These are phyloP conservation scores for Tuber calosporum DNA, from an alignment of 495 filamentous ascomycete genomes.

Conservation along the genomic window DNA sequence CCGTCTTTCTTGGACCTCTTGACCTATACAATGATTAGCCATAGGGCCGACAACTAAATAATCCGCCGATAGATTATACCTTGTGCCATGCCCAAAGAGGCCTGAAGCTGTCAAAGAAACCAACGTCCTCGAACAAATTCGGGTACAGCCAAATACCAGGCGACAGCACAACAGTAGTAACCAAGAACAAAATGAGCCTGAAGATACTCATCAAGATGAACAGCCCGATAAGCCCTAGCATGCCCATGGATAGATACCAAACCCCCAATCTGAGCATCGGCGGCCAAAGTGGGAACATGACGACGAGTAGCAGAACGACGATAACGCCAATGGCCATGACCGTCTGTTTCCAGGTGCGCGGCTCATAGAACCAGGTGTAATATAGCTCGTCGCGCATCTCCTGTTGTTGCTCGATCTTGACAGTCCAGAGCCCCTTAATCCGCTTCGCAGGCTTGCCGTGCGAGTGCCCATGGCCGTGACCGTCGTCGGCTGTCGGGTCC, in stretches of 20 bases:
- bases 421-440: constrained; percentile 92
- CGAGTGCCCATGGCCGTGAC: constrained; percentile 62
- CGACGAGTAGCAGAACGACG: constrained; percentile 70
- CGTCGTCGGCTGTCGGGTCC: constrained; percentile 54
- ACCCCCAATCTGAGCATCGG: constrained; percentile 83
- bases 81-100: constrained; percentile 98
- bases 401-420: constrained; percentile 94
- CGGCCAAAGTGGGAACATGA: constrained; percentile 96
- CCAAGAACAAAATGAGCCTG: constrained; percentile 85
- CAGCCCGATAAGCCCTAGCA: constrained; percentile 80
- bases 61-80: constrained; percentile 48
- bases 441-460: constrained; percentile 67
- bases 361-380: constrained; percentile 96
- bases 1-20: constrained; percentile 30
- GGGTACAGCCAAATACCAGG: constrained; percentile 97
- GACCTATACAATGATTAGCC: constrained; percentile 22
- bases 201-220: constrained; percentile 99
- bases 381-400: constrained; percentile 83
- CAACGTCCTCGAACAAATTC: constrained; percentile 97
- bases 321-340: constrained; percentile 79
- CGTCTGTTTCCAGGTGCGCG: constrained; percentile 85
- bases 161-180: constrained; percentile 75
- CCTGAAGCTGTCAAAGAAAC: constrained; percentile 95
- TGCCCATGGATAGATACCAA: constrained; percentile 94
- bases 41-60: constrained; percentile 3